These are phyloP conservation scores for Amaranthus cruentus DNA, from an alignment of 148 eudicot species.

Conservation along the genomic window DNA sequence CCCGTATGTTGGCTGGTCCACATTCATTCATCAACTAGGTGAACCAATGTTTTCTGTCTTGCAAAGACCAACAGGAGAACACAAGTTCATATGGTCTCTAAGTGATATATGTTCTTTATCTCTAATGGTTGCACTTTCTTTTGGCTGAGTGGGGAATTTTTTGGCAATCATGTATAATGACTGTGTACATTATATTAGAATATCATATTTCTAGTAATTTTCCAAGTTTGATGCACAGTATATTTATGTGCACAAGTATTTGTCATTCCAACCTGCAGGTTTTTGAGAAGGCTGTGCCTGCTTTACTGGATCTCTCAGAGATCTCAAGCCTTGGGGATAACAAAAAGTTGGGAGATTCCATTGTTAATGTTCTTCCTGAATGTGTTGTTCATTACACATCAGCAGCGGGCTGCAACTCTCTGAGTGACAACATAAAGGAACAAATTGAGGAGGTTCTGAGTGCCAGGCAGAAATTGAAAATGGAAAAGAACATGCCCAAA, in stretches of 20 bases:
- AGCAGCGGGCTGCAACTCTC: constrained; percentile 51
- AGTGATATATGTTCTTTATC: not conserved
- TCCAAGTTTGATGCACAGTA: not conserved
- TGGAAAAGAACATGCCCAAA: constrained; percentile 86
- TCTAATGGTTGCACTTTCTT: not conserved
- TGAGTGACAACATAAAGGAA: constrained; percentile 48
- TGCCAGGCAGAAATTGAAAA: constrained; percentile 63
- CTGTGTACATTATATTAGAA: too few relatives aligned
- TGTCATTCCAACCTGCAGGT: constrained; percentile 41
- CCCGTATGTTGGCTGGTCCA: not conserved
- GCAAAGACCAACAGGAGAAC: not conserved
- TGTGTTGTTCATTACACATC: constrained; percentile 58
- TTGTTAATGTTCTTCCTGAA: constrained; percentile 71
- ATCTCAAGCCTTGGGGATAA: constrained; percentile 76
- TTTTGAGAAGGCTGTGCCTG: constrained; percentile 77
- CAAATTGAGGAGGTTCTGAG: constrained; percentile 67
- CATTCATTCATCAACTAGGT: not conserved
- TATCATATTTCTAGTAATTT: not conserved
- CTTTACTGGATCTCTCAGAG: constrained; percentile 80
- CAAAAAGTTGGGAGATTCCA: constrained; percentile 90
- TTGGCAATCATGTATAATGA: too few relatives aligned
- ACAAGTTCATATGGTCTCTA: not conserved
- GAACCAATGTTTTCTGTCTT: not conserved
- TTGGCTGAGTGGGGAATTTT: not conserved
- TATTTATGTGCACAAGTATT: not conserved